Evolutionary conservation across 495 filamentous ascomycete genomes (phyloP).

Genomic region (Aspergillus egyptiacus): DNA sequence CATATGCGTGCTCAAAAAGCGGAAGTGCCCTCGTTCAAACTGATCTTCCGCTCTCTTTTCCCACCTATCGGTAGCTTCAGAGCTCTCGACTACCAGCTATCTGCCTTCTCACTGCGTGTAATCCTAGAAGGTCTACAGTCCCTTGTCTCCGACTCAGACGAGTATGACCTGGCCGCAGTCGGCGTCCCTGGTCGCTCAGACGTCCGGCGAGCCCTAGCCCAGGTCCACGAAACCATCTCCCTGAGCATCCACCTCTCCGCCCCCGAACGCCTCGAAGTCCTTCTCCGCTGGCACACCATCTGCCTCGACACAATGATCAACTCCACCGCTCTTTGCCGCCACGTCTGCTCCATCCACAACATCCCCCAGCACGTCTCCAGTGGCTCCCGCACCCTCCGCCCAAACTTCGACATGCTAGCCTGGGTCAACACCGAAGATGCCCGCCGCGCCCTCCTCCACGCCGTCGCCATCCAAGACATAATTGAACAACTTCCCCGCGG

Average conservation of each 20-base stretch:
- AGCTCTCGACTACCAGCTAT: slow-evolving; percentile 34
- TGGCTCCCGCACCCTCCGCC: slow-evolving; percentile 19
- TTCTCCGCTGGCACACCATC: slow-evolving; percentile 46
- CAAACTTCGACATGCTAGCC: slow-evolving; percentile 32
- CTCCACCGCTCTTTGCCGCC: slow-evolving; percentile 36
- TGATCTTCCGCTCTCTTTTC: slow-evolving; percentile 39
- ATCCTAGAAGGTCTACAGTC: slow-evolving; percentile 45
- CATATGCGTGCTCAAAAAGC: slow-evolving; percentile 30
- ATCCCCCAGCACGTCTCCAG: slow-evolving; percentile 39
- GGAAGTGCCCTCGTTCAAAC: slow-evolving; percentile 34
- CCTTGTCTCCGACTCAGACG: slow-evolving; percentile 37
- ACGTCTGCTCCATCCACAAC: slow-evolving; percentile 37
- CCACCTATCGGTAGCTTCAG: slow-evolving; percentile 30
- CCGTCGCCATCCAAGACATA: slow-evolving; percentile 45
- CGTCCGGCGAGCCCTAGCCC: slow-evolving; percentile 36
- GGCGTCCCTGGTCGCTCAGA: slow-evolving; percentile 40
- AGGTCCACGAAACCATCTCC: slow-evolving; percentile 37
- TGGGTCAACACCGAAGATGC: slow-evolving; percentile 40
- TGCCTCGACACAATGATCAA: slow-evolving; percentile 43
- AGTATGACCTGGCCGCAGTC: slow-evolving; percentile 32
- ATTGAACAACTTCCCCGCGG: slow-evolving; percentile 44
- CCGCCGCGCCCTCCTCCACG: slow-evolving; percentile 41
- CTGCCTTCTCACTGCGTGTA: slow-evolving; percentile 39
- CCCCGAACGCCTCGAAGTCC: slow-evolving; percentile 35
- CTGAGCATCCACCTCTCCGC: slow-evolving; percentile 35